phyloP scores from a whole-genome alignment of 371 early-diverging fungal genomes.

The Zychaea mexicana region DNA sequence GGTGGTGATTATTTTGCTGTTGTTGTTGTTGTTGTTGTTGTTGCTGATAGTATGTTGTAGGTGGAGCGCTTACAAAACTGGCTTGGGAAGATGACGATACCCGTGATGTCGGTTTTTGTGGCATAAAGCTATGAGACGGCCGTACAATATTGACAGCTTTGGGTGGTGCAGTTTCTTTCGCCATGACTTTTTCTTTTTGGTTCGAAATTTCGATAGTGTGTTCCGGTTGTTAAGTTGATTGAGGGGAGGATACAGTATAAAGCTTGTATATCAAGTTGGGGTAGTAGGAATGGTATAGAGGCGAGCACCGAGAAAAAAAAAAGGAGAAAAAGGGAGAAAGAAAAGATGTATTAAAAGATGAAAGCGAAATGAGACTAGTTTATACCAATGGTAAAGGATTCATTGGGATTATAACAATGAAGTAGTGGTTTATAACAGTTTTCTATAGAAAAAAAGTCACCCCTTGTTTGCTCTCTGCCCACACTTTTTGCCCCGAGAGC shows the following conservation, averaged over 20 bases:
- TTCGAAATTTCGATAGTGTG: not conserved
- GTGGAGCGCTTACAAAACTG: conserved; percentile 9
- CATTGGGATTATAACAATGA: not conserved
- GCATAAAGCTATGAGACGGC: conserved; percentile 12
- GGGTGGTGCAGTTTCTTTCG: conserved; percentile 17
- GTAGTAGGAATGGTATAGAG: not conserved
- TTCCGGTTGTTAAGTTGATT: not conserved
- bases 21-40: not conserved
- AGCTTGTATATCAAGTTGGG: not conserved
- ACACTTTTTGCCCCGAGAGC: not conserved
- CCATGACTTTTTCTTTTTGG: not conserved
- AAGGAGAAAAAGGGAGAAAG: not conserved
- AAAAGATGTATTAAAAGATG: not conserved
- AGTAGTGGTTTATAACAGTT: too few relatives aligned
- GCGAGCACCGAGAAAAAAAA: not conserved
- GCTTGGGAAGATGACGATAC: conserved; percentile 3
- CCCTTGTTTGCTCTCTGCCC: not conserved
- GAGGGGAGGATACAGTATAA: not conserved
- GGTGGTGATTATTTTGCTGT: not conserved
- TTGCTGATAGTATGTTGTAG: not conserved
- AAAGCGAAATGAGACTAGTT: too few relatives aligned
- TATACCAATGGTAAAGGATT: not conserved
- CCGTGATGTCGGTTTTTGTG: conserved; percentile 7
- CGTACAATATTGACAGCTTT: conserved; percentile 24
- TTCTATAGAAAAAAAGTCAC: not conserved